These are phyloP conservation scores for Pythium aphanidermatum DNA, from an alignment of 352 stramenopile species.

Conservation along the genomic window DNA sequence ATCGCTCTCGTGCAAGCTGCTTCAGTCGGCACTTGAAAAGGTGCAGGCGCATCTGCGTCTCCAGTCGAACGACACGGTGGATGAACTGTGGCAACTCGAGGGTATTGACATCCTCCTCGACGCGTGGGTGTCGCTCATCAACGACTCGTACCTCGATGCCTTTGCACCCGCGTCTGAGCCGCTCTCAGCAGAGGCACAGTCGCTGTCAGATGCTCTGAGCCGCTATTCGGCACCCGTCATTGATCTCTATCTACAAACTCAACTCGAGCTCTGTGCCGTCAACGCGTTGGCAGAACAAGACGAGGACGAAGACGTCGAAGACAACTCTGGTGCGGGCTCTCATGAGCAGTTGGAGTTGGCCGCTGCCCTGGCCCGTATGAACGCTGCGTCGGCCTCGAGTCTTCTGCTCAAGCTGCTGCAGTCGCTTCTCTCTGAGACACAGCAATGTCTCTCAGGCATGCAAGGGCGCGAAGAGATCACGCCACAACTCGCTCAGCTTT, in stretches of 20 bases:
- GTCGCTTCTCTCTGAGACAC: constrained; percentile 40
- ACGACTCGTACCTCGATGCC: constrained; percentile 43
- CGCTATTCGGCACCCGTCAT: constrained; percentile 59
- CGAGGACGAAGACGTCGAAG: constrained; percentile 82
- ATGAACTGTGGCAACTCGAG: constrained; percentile 82
- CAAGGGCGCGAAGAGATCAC: constrained; percentile 52
- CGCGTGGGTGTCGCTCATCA: constrained; percentile 69
- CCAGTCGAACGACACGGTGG: constrained; percentile 36
- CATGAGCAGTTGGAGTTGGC: constrained; percentile 70
- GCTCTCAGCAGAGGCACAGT: constrained; percentile 24
- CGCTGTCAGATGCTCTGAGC: constrained; percentile 36
- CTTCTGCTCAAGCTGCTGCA: constrained; percentile 60
- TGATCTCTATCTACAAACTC: constrained; percentile 68
- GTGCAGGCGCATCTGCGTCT: constrained; percentile 49
- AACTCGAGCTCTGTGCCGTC: constrained; percentile 60
- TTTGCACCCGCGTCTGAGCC: constrained; percentile 16
- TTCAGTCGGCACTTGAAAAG: constrained; percentile 58
- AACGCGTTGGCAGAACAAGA: constrained; percentile 66
- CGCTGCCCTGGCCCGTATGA: constrained; percentile 60
- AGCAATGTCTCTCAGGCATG: constrained; percentile 34
- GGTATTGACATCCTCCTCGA: constrained; percentile 75
- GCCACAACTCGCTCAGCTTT: constrained; percentile 48
- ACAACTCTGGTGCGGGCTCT: constrained; percentile 55
- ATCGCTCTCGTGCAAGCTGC: constrained; percentile 58
- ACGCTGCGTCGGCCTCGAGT: constrained; percentile 37